phyloP scores from a whole-genome alignment of 139 green algal species.

The Chlamydomonas schloesseri region DNA sequence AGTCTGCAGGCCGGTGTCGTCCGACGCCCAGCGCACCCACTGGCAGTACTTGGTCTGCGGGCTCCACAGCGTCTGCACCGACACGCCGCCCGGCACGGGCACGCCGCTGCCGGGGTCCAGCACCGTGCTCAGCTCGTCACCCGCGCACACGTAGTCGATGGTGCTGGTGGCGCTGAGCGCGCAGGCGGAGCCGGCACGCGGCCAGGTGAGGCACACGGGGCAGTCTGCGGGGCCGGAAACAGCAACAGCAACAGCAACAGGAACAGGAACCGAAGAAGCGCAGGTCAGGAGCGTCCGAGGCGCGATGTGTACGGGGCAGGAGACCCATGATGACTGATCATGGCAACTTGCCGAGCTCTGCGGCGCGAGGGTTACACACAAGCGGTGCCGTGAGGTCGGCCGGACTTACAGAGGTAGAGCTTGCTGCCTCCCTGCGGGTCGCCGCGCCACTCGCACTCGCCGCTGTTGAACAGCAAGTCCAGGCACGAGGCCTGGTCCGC shows the following conservation, averaged over 20 bases:
- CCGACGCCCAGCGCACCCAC: neutral
- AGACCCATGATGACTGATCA: too few species aligned
- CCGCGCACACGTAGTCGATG: neutral
- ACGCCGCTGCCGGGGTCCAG: neutral
- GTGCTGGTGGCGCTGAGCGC: neutral
- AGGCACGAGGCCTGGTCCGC: neutral
- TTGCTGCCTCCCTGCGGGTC: neutral
- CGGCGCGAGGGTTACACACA: too few species aligned
- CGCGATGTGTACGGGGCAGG: neutral
- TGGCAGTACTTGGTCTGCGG: neutral
- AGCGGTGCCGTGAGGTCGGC: too few species aligned
- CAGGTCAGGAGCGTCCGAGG: neutral
- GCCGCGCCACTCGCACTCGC: neutral
- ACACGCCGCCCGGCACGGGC: neutral
- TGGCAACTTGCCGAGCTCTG: too few species aligned
- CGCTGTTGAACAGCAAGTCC: neutral
- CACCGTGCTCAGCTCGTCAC: neutral
- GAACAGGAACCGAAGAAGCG: too few species aligned
- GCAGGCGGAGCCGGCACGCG: neutral
- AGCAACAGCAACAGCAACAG: too few species aligned
- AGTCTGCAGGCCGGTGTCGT: neutral
- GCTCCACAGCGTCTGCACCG: neutral
- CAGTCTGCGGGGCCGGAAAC: neutral
- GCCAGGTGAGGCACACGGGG: neutral
- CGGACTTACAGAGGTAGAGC: neutral